Evolutionary conservation across 306 rosid species (phyloP).

Genomic region (Acacia confusa): DNA sequence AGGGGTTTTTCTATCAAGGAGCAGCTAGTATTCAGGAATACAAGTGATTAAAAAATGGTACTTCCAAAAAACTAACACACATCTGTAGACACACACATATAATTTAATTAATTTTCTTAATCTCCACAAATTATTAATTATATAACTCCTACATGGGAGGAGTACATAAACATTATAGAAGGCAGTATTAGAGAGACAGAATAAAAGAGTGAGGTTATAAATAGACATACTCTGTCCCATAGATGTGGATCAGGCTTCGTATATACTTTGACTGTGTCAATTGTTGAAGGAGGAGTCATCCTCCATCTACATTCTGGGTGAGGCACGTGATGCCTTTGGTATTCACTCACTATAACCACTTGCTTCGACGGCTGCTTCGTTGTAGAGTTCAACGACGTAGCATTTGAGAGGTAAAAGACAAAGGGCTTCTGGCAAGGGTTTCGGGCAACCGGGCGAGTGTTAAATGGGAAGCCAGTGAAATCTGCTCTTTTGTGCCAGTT

Average conservation of each 20-base stretch:
- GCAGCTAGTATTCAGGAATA: no score
- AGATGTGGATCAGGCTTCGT: slow-evolving; percentile 80
- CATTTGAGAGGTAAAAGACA: slow-evolving; percentile 77
- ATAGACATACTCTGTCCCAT: slow-evolving; percentile 79
- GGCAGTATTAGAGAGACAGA: neutral
- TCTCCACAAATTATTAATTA: no score
- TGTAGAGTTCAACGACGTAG: slow-evolving; percentile 34
- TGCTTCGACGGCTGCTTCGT: neutral
- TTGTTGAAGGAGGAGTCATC: slow-evolving; percentile 64
- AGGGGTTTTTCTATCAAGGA: no score
- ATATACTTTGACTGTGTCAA: slow-evolving; percentile 51
- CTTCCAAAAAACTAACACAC: no score
- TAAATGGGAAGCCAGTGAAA: slow-evolving; percentile 91
- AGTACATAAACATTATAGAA: neutral
- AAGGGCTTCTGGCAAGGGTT: slow-evolving; percentile 91
- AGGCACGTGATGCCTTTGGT: slow-evolving; percentile 55
- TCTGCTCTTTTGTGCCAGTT: slow-evolving; percentile 94
- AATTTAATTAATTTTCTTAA: no score
- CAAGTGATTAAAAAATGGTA: no score
- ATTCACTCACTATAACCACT: slow-evolving; percentile 50
- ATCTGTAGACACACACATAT: no score
- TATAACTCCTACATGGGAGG: no score
- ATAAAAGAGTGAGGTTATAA: neutral
- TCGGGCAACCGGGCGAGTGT: slow-evolving; percentile 85
- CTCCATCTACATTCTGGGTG: slow-evolving; percentile 79